Conservation (phyloP, 225 moss, liverwort and hornwort genomes). For the Rhytidiadelphus loreus region DNA sequence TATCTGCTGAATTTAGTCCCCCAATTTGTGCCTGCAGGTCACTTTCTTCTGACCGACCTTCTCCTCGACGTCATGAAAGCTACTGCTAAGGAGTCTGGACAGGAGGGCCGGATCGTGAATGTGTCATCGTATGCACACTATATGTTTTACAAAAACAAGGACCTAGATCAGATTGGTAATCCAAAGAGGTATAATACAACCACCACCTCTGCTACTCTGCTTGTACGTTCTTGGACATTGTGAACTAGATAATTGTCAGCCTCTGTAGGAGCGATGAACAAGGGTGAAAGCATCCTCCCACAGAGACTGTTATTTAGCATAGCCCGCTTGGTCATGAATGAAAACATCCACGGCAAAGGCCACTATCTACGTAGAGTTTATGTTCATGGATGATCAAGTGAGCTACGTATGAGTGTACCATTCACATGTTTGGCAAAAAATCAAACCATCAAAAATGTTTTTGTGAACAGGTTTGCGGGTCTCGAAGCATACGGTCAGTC, state of each 20-base stretch:
- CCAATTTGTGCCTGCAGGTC: constrained; percentile 18
- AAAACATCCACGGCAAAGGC: not conserved
- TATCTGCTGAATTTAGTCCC: not conserved
- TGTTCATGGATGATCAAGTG: not conserved
- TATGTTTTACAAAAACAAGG: not conserved
- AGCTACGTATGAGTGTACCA: not conserved
- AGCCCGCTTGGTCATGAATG: not conserved
- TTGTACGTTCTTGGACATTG: not conserved
- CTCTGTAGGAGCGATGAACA: too few species aligned
- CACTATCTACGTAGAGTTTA: not conserved
- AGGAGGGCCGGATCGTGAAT: constrained; percentile 34
- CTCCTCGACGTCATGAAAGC: constrained; percentile 32
- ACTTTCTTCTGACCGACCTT: constrained; percentile 38
- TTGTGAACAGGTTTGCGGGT: constrained; percentile 5
- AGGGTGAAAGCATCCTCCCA: not conserved
- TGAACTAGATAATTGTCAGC: too few species aligned
- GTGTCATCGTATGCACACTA: constrained; percentile 12
- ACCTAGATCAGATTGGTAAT: constrained; percentile 6
- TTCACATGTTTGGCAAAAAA: not conserved
- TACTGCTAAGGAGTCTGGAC: constrained; percentile 22
- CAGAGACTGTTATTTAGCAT: not conserved
- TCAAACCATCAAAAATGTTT: not conserved
- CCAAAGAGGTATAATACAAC: constrained; percentile 15
- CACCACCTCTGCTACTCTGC: not conserved
- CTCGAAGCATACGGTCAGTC: constrained; percentile 23